Base-by-base conservation (phyloP, 179 eudicot species). In the Actinidia chinensis region DNA sequence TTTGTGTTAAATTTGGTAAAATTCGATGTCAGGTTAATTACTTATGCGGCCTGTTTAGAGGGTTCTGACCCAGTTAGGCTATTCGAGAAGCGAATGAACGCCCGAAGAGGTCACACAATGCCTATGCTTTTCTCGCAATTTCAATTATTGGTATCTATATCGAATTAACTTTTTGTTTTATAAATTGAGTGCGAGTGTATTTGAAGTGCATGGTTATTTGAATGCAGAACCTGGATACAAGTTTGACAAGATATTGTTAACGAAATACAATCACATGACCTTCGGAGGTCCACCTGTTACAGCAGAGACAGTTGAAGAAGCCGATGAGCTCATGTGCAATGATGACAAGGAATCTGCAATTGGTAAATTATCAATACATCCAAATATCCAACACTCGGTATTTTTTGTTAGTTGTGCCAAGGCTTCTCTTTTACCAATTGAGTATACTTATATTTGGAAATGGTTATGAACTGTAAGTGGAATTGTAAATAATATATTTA, bases 11-110 rank as follows among this genome's bases (percentile, higher is more conserved):
- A 43, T 18, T 59, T 71, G 33, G 15, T 61, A 64, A 56, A 43
- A 23, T 50, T 60, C 81, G 22, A 64, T 78, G 66, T 66, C 87
- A 93, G 97, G 89, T 79, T 80, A 75, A 87, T 84, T 43, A 76
- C 89, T 6, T 92, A 94, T 79, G 91, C 92, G 54, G 90, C 98
- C 12, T 94, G 98, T 78, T 83, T 94, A 80, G 93, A 94, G 75
- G 95, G 98, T 68, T 89, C 90, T 36, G 92, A 94, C 74, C 98
- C 98, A 0, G 87, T 94, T 72, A 91, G 97, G 73, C 82, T 92
- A 71, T 94, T 94, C 72, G 98, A 94, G 77, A 89, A 87, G 86
- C 84, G 95, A 47, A 47, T 94, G 79, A 88, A 89, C 85, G 83
- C 88, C 5, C 85, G 91, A 77, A 87, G 87, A 87, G 97, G 98